Conservation (phyloP, 2,329 filamentous ascomycete species). For the Graphilbum ipis-grandicollis region DNA sequence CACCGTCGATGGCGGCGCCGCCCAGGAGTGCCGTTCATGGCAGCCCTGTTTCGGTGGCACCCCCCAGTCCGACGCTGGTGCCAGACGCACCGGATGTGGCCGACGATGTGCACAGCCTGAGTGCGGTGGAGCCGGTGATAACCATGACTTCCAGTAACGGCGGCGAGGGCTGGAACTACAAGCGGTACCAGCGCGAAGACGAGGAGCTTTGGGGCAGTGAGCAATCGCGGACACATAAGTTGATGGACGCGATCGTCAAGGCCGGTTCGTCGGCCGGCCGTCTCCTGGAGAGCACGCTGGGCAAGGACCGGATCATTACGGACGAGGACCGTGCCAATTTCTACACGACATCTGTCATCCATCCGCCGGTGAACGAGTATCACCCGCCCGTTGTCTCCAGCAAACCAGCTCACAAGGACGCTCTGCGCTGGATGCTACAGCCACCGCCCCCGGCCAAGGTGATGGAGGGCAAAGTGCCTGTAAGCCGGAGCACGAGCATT, state of each 20-base stretch:
- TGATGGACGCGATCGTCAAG: constrained; percentile 41
- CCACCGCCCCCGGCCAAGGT: constrained; percentile 77
- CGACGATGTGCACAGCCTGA: constrained; percentile 27
- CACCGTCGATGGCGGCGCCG: too few relatives aligned
- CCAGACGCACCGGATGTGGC: too few relatives aligned
- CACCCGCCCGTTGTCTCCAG: constrained; percentile 73
- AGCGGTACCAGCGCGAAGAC: constrained; percentile 71
- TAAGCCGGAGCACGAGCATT: constrained; percentile 43
- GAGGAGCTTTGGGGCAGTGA: constrained; percentile 67
- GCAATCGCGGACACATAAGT: constrained; percentile 32
- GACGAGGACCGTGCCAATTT: constrained; percentile 36
- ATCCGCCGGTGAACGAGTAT: constrained; percentile 69
- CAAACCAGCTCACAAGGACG: constrained; percentile 49
- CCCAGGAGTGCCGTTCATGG: too few relatives aligned
- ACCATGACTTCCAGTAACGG: constrained; percentile 17
- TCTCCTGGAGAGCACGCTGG: constrained; percentile 32
- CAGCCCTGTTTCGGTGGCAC: not conserved
- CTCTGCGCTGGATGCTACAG: constrained; percentile 81
- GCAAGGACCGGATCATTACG: constrained; percentile 27
- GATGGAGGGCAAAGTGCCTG: constrained; percentile 73
- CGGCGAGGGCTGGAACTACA: constrained; percentile 54
- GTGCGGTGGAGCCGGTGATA: constrained; percentile 15
- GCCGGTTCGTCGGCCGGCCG: constrained; percentile 38
- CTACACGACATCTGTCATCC: constrained; percentile 32
- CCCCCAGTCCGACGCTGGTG: constrained; percentile 24